Evolutionary conservation across 257 asterid species (phyloP).

Genomic region (Jasminum sambac): DNA sequence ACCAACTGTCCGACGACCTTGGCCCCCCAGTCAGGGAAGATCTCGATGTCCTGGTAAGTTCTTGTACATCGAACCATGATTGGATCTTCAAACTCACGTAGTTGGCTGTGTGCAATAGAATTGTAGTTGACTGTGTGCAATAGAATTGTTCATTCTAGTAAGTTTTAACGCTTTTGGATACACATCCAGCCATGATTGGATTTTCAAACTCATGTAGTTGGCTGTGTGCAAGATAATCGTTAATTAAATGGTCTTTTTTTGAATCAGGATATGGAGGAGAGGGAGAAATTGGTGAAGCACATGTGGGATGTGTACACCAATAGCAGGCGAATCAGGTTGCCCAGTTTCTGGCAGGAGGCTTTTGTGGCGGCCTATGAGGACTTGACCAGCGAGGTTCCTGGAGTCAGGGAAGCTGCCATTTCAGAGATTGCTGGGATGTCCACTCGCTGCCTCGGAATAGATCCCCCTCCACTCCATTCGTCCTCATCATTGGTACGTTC

Average conservation of each 20-base stretch:
- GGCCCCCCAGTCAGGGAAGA: conserved; percentile 31
- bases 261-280: conserved; percentile 85
- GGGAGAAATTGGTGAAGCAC: conserved; percentile 86
- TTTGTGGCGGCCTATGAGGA: conserved; percentile 89
- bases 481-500: conserved; percentile 55
- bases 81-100: conserved; percentile 1
- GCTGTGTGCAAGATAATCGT: not conserved
- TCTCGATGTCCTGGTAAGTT: conserved; percentile 50
- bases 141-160: too few relatives aligned
- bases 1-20: conserved; percentile 29
- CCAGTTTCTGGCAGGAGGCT: conserved; percentile 84
- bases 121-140: too few relatives aligned
- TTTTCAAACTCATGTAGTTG: not conserved
- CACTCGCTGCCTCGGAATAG: conserved; percentile 46
- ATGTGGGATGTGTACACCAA: conserved; percentile 92
- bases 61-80: not conserved
- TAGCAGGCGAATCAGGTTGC: conserved; percentile 62
- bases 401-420: conserved; percentile 63
- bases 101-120: not conserved
- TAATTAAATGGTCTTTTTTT: conserved; percentile 21
- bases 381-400: conserved; percentile 66
- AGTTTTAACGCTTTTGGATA: too few relatives aligned
- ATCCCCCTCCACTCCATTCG: conserved; percentile 51
- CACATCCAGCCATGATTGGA: not conserved
- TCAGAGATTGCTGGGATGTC: conserved; percentile 94